Evolutionary conservation across 148 eudicot genomes (phyloP), one percentile per base, ranked within the genome.

Genomic region (Hydrangea macrophylla): DNA sequence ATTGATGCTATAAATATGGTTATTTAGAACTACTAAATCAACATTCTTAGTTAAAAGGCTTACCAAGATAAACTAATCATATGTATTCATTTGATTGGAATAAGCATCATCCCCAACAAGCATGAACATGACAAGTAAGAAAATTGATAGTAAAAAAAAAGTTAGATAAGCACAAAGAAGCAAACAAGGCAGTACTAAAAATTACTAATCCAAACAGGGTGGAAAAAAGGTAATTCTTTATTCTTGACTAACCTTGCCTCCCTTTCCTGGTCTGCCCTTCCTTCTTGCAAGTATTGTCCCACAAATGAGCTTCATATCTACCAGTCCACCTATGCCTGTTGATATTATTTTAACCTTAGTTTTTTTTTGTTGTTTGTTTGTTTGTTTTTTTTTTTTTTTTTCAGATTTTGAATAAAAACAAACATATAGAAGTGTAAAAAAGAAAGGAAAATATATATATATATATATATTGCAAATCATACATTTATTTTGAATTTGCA

Each of bases 231-330:
- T 13, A 22, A 18, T 24, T 30, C 55, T 61, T 59, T 42, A n/a
- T 44, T 25, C 6, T 25, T 58, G 61, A 73, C 87, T 64, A 77
- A 93, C 98, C 98, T 93, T 93, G 98, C 79, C 91, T 86, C 56
- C 95, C 97, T 80, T 91, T 91, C 44, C 97, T 88, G 1, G 95
- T 84, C 33, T 88, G 94, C 60, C 97, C 97, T 66, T 91, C 97
- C 62, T 88, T 91, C 71, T 83, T 91, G 88, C 92, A 91, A 70
- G 86, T 85, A 71, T 85, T 90, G 72, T 90, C 96, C 96, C 96
- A 91, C 31, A 91, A 76, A 78, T 91, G 97, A 12, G 97, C 97
- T 79, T 91, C 97, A 84, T 86, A 91, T 75, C 97, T 84, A 33
- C 97, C 97, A 2, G 97, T 90, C 97, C 97, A 90, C 55, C 97